Conservation (phyloP, 441 rosid species). For the Gossypium davidsonii region DNA sequence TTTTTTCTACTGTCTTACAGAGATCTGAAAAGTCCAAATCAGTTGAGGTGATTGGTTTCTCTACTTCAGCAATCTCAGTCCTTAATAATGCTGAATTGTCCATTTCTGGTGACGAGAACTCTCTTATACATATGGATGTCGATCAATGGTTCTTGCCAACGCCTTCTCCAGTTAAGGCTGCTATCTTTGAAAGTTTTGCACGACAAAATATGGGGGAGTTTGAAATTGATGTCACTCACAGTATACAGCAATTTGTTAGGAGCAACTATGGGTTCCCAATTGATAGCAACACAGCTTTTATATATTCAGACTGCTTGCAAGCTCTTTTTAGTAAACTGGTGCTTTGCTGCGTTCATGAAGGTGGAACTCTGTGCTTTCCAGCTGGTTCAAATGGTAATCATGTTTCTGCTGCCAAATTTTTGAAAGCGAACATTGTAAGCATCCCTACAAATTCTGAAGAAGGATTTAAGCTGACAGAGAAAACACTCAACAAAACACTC, state of each 20-base stretch:
- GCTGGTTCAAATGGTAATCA: conserved; percentile 77
- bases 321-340: conserved; percentile 73
- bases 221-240: conserved; percentile 70
- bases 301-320: conserved; percentile 67
- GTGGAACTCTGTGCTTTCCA: conserved; percentile 89
- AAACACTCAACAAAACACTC: conserved; percentile 37
- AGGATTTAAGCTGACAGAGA: conserved; percentile 74
- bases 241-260: conserved; percentile 54
- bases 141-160: conserved; percentile 79
- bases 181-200: conserved; percentile 85
- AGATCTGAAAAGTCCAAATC: conserved; percentile 43
- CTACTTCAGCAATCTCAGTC: conserved; percentile 66
- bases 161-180: conserved; percentile 75
- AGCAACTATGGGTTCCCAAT: conserved; percentile 56
- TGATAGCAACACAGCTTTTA: conserved; percentile 47
- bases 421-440: conserved; percentile 57
- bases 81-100: conserved; percentile 67
- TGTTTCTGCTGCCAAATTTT: conserved; percentile 71
- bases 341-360: conserved; percentile 71
- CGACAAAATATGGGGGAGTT: conserved; percentile 85
- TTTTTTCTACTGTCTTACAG: conserved; percentile 28
- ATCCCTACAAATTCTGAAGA: conserved; percentile 47
- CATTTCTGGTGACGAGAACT: conserved; percentile 35
- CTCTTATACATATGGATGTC: conserved; percentile 80
- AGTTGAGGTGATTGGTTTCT: conserved; percentile 50